Percentiles rank a stretch among this genome's conserved stretches.
These are phyloP conservation scores for Lavandula angustifolia DNA, from an alignment of 257 asterid genomes.

Conservation along the genomic window DNA sequence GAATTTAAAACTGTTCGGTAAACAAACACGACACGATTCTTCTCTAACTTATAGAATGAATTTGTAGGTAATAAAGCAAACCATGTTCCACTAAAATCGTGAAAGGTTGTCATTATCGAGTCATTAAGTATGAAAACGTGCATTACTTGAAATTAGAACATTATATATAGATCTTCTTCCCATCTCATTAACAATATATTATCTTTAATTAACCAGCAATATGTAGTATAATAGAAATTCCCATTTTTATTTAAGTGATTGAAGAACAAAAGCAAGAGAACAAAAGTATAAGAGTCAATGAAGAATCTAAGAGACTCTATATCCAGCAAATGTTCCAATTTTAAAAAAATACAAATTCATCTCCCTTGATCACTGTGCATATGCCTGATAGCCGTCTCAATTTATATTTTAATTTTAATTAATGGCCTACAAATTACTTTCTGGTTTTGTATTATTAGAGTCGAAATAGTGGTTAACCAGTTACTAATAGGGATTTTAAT, in stretches of 20 bases:
- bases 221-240: no score
- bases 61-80: conserved; percentile 19
- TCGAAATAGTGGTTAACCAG: conserved; percentile 21
- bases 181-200: no score
- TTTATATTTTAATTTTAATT: neutral
- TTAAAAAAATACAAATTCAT: conserved; percentile 25
- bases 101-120: conserved; percentile 9
- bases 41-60: conserved; percentile 12
- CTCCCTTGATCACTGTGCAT: conserved; percentile 44
- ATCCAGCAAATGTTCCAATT: conserved; percentile 35
- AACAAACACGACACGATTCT: neutral
- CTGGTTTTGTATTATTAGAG: conserved; percentile 2
- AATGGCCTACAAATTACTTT: conserved; percentile 14
- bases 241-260: no score
- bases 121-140: conserved; percentile 1
- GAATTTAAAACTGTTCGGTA: neutral
- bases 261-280: no score
- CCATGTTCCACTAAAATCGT: conserved; percentile 33
- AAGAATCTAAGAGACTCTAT: conserved; percentile 31
- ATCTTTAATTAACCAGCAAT: neutral
- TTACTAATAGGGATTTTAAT: conserved; percentile 5
- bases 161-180: no score
- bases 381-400: conserved; percentile 38
- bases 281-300: conserved; percentile 17
- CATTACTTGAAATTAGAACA: neutral